A percentile compares a stretch with the other conserved stretches of the same genome.
These are phyloP conservation scores for Rhodomyrtus tomentosa DNA, from an alignment of 345 rosid species.

Conservation along the genomic window DNA sequence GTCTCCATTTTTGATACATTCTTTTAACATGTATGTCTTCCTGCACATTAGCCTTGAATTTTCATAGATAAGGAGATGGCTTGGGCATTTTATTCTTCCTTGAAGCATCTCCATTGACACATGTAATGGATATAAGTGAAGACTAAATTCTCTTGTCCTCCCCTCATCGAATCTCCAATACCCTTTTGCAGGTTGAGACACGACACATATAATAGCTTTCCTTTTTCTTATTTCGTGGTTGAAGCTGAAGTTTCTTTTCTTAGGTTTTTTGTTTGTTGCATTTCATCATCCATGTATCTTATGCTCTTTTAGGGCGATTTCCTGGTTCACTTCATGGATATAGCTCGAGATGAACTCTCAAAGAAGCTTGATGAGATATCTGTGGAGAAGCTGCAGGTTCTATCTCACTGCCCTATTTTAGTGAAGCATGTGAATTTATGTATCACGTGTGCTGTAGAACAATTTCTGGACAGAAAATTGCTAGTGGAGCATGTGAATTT, in stretches of 20 bases:
- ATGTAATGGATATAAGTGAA: not conserved
- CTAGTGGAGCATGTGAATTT: not conserved
- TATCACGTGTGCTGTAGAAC: not conserved
- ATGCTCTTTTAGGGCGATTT: constrained; percentile 68
- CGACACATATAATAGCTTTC: not conserved
- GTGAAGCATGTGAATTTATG: not conserved
- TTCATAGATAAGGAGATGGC: not conserved
- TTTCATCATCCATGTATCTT: not conserved
- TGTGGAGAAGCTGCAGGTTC: constrained; percentile 90
- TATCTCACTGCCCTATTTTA: not conserved
- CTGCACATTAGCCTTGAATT: not conserved
- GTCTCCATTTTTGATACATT: not conserved
- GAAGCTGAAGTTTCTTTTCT: not conserved
- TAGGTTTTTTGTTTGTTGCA: not conserved
- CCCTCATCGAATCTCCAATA: not conserved
- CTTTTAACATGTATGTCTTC: not conserved
- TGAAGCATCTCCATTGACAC: not conserved
- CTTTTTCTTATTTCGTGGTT: not conserved
- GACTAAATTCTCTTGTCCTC: not conserved
- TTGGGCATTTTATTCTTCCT: not conserved
- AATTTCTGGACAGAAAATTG: not conserved
- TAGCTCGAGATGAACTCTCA: constrained; percentile 81
- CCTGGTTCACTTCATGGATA: constrained; percentile 97
- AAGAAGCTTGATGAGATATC: constrained; percentile 76
- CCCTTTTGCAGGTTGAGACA: not conserved